A percentile compares a stretch with the other conserved stretches of the same genome.
Evolutionary conservation across 129 eudicot genomes (phyloP).

Genomic region (Helichrysum umbraculigerum): DNA sequence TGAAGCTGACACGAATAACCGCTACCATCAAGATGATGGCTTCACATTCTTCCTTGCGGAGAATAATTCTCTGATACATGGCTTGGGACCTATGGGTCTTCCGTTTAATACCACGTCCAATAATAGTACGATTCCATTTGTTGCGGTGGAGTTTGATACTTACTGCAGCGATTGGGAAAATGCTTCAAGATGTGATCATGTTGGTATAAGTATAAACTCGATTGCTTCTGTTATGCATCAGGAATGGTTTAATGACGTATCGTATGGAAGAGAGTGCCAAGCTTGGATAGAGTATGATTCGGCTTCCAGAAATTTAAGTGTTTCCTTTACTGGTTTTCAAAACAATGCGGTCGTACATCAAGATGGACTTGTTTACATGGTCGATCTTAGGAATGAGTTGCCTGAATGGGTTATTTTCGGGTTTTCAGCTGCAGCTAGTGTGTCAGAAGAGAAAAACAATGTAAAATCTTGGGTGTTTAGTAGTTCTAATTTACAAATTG

Average conservation of each 20-base stretch:
- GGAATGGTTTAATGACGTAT: background rate
- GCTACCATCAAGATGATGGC: background rate
- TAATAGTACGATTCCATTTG: background rate
- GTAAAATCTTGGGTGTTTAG: conserved; percentile 39
- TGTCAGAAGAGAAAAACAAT: background rate
- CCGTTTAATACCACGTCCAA: background rate
- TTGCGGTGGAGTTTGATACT: background rate
- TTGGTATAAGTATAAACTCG: background rate
- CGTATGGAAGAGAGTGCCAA: background rate
- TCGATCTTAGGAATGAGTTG: conserved; percentile 29
- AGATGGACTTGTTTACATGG: background rate
- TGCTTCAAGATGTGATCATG: background rate
- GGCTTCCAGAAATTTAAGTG: background rate
- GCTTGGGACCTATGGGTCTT: background rate
- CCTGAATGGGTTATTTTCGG: conserved; percentile 38
- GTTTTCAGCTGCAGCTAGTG: conserved; percentile 39
- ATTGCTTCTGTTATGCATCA: background rate
- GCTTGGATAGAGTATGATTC: background rate
- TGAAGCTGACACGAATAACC: background rate
- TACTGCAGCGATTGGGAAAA: background rate
- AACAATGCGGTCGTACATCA: background rate
- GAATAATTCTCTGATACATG: background rate
- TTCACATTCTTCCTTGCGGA: background rate
- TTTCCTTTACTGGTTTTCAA: background rate
- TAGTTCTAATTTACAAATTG: conserved; percentile 16